Percentiles rank a stretch among this genome's conserved stretches.
Conservation (phyloP, 2,329 filamentous ascomycete species). For the Exophiala xenobiotica region DNA sequence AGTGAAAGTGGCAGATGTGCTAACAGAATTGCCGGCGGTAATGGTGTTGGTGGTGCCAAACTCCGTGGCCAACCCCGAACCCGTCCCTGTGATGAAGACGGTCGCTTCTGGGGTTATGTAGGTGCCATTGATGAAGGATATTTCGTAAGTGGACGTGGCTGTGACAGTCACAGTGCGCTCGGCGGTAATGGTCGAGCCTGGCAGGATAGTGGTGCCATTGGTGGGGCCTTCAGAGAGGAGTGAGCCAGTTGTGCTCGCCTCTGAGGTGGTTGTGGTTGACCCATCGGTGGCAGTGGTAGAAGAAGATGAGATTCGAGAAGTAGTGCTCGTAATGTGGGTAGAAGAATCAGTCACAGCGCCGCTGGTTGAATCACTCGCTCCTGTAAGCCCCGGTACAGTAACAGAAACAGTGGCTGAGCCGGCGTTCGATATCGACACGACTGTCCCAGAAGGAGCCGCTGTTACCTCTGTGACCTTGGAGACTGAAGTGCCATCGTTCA, state of each 20-base stretch:
- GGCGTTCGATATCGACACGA: slow-evolving; percentile 24
- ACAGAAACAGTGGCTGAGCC: slow-evolving; percentile 24
- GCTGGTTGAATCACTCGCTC: slow-evolving; percentile 1
- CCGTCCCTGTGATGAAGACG: neutral
- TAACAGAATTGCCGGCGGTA: neutral
- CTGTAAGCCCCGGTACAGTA: slow-evolving; percentile 20
- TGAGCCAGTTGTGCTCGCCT: slow-evolving; percentile 8
- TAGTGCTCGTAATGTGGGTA: slow-evolving; percentile 1
- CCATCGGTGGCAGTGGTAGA: neutral
- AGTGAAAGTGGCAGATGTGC: slow-evolving; percentile 10
- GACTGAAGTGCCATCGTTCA: slow-evolving; percentile 27
- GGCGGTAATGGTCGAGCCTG: slow-evolving; percentile 1
- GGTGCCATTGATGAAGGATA: slow-evolving; percentile 27
- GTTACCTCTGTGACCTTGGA: slow-evolving; percentile 25
- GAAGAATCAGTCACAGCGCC: slow-evolving; percentile 11
- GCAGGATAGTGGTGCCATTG: slow-evolving; percentile 10
- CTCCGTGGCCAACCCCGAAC: too few species aligned
- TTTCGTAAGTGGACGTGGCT: slow-evolving; percentile 26
- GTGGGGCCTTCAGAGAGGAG: neutral
- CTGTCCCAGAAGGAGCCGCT: slow-evolving; percentile 18
- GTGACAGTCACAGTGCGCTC: slow-evolving; percentile 24
- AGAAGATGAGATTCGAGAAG: neutral
- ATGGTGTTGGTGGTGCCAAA: neutral
- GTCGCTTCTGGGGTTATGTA: slow-evolving; percentile 12
- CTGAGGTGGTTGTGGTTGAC: slow-evolving; percentile 12